Percentiles rank a stretch among this genome's conserved stretches.
Conservation (phyloP, 202 grass and related monocot species). For the Brachypodium distachyon region DNA sequence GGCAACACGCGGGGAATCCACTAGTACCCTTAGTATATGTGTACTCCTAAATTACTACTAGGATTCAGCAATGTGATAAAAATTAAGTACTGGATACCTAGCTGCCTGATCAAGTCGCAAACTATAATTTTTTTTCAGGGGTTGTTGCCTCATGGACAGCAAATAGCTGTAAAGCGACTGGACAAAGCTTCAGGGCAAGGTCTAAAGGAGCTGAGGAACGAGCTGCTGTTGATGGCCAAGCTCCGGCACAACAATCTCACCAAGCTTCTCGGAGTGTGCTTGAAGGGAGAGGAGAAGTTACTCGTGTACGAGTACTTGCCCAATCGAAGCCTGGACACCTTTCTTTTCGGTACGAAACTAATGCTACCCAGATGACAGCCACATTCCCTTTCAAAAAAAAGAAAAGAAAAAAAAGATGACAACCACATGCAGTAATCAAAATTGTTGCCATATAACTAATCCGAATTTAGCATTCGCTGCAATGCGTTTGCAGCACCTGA, state of each 20-base stretch:
- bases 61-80: no score
- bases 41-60: no score
- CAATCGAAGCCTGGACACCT: slow-evolving; percentile 27
- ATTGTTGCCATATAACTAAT: no score
- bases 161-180: slow-evolving; percentile 27
- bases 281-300: slow-evolving; percentile 12
- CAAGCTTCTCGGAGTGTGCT: slow-evolving; percentile 26
- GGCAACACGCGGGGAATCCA: no score
- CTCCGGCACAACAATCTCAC: slow-evolving; percentile 32
- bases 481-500: background rate
- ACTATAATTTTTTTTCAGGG: slow-evolving; percentile 5
- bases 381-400: no score
- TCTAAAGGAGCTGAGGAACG: slow-evolving; percentile 14
- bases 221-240: slow-evolving; percentile 18
- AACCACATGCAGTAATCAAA: no score
- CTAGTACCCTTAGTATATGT: no score
- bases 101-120: no score
- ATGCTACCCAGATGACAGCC: no score
- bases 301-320: slow-evolving; percentile 34
- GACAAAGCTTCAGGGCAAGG: slow-evolving; percentile 12
- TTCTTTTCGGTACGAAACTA: slow-evolving; percentile 15
- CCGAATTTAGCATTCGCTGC: no score
- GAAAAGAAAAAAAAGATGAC: no score
- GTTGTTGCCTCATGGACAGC: slow-evolving; percentile 1
- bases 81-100: no score